phyloP scores from a whole-genome alignment of 176 grass and related monocot species.

The Phragmites australis region DNA sequence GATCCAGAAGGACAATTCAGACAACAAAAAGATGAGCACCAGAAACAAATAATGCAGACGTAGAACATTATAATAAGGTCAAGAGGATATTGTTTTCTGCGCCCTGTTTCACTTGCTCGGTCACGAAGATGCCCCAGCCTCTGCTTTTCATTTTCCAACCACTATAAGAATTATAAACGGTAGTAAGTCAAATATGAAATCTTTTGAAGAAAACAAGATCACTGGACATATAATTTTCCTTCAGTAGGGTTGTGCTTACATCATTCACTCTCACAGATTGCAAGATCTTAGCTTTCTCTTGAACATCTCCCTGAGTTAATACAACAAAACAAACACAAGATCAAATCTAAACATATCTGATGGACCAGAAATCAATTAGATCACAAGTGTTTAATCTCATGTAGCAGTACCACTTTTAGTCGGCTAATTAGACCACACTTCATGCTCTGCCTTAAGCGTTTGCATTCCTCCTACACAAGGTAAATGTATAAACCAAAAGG shows the following conservation, averaged over 20 bases:
- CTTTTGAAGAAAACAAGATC: slow-evolving; percentile 16
- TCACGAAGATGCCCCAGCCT: slow-evolving; percentile 85
- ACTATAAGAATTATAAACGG: slow-evolving; percentile 50
- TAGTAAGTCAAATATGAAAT: slow-evolving; percentile 31
- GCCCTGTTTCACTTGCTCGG: slow-evolving; percentile 95
- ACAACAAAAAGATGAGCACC: not conserved
- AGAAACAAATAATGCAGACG: slow-evolving; percentile 6
- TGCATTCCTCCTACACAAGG: slow-evolving; percentile 90
- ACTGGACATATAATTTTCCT: slow-evolving; percentile 27
- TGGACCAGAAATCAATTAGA: slow-evolving; percentile 26
- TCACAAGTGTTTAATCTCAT: slow-evolving; percentile 32
- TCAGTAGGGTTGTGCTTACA: slow-evolving; percentile 46
- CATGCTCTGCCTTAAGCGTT: slow-evolving; percentile 85
- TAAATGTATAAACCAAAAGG: slow-evolving; percentile 40
- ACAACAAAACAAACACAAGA: slow-evolving; percentile 34
- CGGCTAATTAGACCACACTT: slow-evolving; percentile 69
- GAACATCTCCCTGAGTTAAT: slow-evolving; percentile 68
- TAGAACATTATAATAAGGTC: slow-evolving; percentile 29
- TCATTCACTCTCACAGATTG: slow-evolving; percentile 88
- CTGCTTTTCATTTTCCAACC: slow-evolving; percentile 87
- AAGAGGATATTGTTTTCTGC: slow-evolving; percentile 99
- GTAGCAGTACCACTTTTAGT: slow-evolving; percentile 87
- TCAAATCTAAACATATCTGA: slow-evolving; percentile 40
- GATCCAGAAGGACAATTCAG: not conserved
- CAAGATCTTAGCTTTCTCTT: slow-evolving; percentile 72